Base-by-base conservation (phyloP, 106 monocot species). In the Platanthera zijinensis region DNA sequence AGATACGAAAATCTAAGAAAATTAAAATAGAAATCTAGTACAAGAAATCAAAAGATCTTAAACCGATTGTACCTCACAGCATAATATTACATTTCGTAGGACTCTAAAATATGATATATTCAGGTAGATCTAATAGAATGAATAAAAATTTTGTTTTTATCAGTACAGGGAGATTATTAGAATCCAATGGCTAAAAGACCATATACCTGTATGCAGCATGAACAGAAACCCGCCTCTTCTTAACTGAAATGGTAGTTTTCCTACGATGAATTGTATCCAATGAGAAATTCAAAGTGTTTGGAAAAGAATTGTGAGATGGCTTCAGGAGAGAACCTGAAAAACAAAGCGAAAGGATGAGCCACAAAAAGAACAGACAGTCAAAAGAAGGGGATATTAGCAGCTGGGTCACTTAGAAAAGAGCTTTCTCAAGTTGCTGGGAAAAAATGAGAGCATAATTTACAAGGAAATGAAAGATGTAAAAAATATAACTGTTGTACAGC, bases 161-260 rank as follows among this genome's bases (percentile, higher is more conserved):
- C 10, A 66, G 32, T 12, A 66, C 12, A 11, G 8, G 30, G 32
- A 11, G 2, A 66, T 30, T 66, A 66, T 30, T 39, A 66, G 17
- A 66, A 30, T 30, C 32, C 66, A 61, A 47, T 70, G 17, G 70
- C 46, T 13, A 15, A 70, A 70, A 15, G 8, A 12, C 47, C 48
- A 48, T 25, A 2, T 17, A 70, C 70, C 70, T 70, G 70, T 48
- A 70, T 47, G 70, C 5, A 70, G 70, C 70, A 17, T 48, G 70
- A 70, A 48, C 70, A 48, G 70, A 70, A 70, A 70, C n/a, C n/a
- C 48, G 46, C 48, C 70, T 48, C 70, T 48, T 70, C 8, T 70
- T 70, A 17, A 70, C 70, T 15, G 17, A 70, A 70, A 70, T 48
- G 8, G n/a, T n/a, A 6, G 14, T 7, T 70, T 70, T 46, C 17